Evolutionary conservation across 129 eudicot species (phyloP).

Genomic region (Escallonia rubra): DNA sequence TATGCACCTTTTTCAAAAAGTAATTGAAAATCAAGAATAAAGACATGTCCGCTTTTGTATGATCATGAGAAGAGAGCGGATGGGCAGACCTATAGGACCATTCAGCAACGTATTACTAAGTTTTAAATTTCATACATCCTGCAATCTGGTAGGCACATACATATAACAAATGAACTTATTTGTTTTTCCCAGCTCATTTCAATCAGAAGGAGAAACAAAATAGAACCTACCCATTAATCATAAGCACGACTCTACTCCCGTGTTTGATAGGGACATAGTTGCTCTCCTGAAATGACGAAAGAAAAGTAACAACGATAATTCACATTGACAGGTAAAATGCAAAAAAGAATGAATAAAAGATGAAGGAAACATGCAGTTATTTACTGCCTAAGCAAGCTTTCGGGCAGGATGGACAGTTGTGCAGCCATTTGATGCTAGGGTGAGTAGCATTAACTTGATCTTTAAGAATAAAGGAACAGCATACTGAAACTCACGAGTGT

Average conservation of each 20-base stretch:
- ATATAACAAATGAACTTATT: no score
- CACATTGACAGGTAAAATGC: neutral
- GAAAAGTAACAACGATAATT: constrained; percentile 4
- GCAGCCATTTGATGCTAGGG: no score
- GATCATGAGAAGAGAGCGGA: no score
- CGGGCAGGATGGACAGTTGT: neutral
- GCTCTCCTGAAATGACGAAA: constrained; percentile 60
- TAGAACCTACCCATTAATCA: constrained; percentile 78
- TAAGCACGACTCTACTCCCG: constrained; percentile 79
- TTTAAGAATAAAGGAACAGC: neutral
- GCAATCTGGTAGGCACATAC: no score
- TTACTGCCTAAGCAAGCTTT: neutral
- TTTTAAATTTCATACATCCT: no score
- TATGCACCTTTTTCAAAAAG: no score
- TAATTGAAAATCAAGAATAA: no score
- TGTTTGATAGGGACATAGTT: constrained; percentile 84
- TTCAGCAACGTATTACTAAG: no score
- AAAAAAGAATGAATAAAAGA: neutral
- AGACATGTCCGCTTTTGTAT: no score
- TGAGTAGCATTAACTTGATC: no score
- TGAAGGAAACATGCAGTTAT: constrained; percentile 3
- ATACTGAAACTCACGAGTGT: neutral
- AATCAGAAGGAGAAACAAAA: neutral
- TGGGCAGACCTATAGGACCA: no score
- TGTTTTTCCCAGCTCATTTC: no score